These are phyloP conservation scores for Aspergillus pseudoterreus DNA, from an alignment of 2,329 filamentous ascomycete genomes.

Conservation along the genomic window DNA sequence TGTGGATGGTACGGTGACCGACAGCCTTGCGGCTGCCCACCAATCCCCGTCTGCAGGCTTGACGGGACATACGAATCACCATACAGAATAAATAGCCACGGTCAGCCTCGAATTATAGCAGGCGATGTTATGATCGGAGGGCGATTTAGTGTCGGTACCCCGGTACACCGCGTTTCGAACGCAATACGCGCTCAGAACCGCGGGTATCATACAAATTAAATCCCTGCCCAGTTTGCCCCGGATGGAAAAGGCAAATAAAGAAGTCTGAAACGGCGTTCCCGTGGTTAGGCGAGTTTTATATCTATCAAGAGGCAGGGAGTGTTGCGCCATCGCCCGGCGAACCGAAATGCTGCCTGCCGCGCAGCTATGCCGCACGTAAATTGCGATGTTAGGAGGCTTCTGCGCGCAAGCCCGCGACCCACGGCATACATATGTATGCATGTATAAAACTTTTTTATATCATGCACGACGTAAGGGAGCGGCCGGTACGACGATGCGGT, in stretches of 20 bases:
- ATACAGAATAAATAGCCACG: background rate
- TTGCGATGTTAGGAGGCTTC: background rate
- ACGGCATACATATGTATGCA: background rate
- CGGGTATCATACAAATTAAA: background rate
- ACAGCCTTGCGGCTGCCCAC: background rate
- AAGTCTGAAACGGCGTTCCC: background rate
- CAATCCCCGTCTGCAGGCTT: background rate
- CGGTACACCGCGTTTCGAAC: background rate
- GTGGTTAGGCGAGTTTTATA: background rate
- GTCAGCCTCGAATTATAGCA: background rate
- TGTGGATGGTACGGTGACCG: background rate
- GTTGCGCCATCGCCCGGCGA: background rate
- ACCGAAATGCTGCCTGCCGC: too few species aligned
- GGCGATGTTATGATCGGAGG: background rate
- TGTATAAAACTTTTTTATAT: slow-evolving; percentile 2
- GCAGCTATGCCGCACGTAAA: background rate
- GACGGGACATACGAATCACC: background rate
- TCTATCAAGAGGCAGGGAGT: background rate
- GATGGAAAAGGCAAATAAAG: too few species aligned
- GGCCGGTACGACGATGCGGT: background rate
- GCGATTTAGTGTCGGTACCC: background rate
- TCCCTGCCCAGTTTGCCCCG: too few species aligned
- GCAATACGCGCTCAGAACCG: background rate
- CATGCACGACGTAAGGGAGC: slow-evolving; percentile 4
- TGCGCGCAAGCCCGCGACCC: background rate